Evolutionary conservation across 257 asterid species (phyloP), one percentile per base, ranked within the genome.

Genomic region (Osmanthus fragrans): DNA sequence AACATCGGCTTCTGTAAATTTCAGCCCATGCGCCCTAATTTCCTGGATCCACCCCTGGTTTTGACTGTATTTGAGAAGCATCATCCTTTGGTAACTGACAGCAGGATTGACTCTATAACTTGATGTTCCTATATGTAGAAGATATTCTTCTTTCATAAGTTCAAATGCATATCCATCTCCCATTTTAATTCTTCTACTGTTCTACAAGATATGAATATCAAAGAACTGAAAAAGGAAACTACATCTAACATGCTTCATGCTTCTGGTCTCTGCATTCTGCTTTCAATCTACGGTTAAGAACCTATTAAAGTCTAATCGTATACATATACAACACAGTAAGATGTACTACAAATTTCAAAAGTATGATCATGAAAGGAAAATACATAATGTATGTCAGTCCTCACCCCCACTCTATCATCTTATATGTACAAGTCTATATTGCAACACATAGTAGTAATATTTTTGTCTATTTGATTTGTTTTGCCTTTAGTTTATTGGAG

Each of bases 401-500:
- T 39, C 77, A 30, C 21, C 64, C 13, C 34, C 33, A 5, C 25
- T 19, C 63, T 54, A 54, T 54, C 63, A 54, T 3, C 63, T 19
- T 54, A 18, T 54, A 6, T n/a, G 11, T 54, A n/a, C 25, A 54
- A 4, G 18, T 13, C 18, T 9, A 19, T 54, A n/a, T n/a, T 51
- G 68, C 47, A 25, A 60, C 30, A 25, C 13, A 67, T 2, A 7
- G n/a, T 15, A 29, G 36, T 66, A 30, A 39, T 68, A 30, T 68
- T 18, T 32, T 18, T 30, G 72, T 39, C 16, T 33, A 32, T 72
- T 29, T 33, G 25, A 16, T 37, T 18, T 47, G 25, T n/a, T 39
- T 45, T 70, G 25, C 81, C 18, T 40, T 19, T n/a, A 72, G 32
- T n/a, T 63, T 81, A 76, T 47, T 11, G n/a, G 54, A 47, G 73